Percentiles rank a stretch among this genome's conserved stretches.
Conservation (phyloP, 768 basidiomycete genomes). For the Collybia mongolica region DNA sequence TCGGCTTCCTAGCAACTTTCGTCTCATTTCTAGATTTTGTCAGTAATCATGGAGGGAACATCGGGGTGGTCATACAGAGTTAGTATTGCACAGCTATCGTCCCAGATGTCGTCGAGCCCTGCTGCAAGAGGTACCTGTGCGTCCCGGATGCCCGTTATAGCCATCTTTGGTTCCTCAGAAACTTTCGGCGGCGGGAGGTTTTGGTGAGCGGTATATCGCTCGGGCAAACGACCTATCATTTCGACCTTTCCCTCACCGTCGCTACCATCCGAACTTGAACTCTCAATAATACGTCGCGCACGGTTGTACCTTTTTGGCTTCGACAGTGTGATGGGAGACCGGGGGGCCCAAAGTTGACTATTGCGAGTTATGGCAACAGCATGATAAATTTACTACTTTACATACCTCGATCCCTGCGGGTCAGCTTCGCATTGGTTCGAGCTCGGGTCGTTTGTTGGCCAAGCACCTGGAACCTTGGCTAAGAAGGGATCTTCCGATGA, state of each 20-base stretch:
- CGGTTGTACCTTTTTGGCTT: constrained; percentile 11
- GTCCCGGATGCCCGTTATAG: neutral
- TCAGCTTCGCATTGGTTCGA: too few relatives aligned
- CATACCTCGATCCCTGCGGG: too few relatives aligned
- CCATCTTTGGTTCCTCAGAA: neutral
- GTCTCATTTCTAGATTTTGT: constrained; percentile 43
- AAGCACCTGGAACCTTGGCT: constrained; percentile 7
- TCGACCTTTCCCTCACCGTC: constrained; percentile 28
- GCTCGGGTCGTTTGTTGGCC: constrained; percentile 1
- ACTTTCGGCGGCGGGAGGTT: neutral
- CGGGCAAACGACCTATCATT: constrained; percentile 24
- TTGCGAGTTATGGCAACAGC: neutral
- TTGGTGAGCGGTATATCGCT: constrained; percentile 5
- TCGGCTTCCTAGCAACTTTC: constrained; percentile 43
- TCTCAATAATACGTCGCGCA: constrained; percentile 31
- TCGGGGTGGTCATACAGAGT: constrained; percentile 28
- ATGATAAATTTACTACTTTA: too few relatives aligned
- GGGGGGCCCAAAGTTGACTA: constrained; percentile 1
- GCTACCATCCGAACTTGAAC: constrained; percentile 28
- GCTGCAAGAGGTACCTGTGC: neutral
- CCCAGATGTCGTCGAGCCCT: constrained; percentile 21
- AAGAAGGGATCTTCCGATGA: constrained; percentile 5
- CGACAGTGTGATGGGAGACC: neutral
- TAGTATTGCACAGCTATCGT: constrained; percentile 36
- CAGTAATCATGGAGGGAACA: neutral